Evolutionary conservation across 2,329 filamentous ascomycete species (phyloP).

Genomic region (Fusarium euwallaceae): DNA sequence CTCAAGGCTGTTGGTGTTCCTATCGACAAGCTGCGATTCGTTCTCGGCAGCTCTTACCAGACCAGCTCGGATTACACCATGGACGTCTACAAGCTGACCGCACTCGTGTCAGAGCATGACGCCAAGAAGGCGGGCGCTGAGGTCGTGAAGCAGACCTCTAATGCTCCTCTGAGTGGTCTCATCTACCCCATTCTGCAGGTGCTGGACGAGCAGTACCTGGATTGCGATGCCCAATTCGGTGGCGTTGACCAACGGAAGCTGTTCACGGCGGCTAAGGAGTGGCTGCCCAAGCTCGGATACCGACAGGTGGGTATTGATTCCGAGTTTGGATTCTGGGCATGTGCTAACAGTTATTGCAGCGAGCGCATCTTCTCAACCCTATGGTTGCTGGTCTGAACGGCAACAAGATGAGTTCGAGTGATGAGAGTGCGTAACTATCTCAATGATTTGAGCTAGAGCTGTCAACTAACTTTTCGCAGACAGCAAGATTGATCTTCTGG

Average conservation of each 20-base stretch:
- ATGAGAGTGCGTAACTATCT: conserved; percentile 63
- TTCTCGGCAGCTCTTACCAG: conserved; percentile 89
- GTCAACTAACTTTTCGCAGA: conserved; percentile 57
- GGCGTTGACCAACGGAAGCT: conserved; percentile 89
- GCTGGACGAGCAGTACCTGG: conserved; percentile 90
- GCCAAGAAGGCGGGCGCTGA: conserved; percentile 93
- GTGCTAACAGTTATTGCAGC: conserved; percentile 43
- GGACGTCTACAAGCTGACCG: conserved; percentile 85
- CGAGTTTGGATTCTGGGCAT: neutral
- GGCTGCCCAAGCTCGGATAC: conserved; percentile 88
- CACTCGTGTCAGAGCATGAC: conserved; percentile 80
- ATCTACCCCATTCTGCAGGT: conserved; percentile 76
- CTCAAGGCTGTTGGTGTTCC: conserved; percentile 84
- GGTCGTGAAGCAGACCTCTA: conserved; percentile 91
- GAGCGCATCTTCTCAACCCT: conserved; percentile 65
- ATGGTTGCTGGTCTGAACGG: conserved; percentile 91
- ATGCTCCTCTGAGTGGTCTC: conserved; percentile 72
- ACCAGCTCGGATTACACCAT: conserved; percentile 80
- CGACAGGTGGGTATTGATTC: conserved; percentile 62
- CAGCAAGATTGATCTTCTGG: conserved; percentile 94
- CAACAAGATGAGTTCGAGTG: conserved; percentile 88
- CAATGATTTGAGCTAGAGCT: neutral
- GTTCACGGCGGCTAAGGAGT: conserved; percentile 87
- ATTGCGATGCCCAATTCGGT: conserved; percentile 90
- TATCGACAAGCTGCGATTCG: conserved; percentile 83